Percentiles rank a stretch among this genome's conserved stretches.
Evolutionary conservation across 75 land plant species (phyloP).

Genomic region (Azolla pinnata): DNA sequence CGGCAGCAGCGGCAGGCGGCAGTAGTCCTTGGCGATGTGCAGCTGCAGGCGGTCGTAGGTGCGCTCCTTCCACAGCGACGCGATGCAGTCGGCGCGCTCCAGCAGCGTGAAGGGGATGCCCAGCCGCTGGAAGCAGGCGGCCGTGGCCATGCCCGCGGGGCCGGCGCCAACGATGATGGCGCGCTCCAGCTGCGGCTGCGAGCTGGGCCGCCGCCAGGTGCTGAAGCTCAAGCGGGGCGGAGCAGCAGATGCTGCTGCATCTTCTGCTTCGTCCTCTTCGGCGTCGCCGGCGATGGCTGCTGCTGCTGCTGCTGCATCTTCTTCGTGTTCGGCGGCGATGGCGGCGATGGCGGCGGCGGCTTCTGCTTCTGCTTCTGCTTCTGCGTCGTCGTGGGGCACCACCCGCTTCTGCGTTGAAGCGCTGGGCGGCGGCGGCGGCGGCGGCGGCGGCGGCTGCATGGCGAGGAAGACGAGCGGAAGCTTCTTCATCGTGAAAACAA

Average conservation of each 20-base stretch:
- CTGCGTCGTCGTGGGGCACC: too few species aligned
- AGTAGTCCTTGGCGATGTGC: slow-evolving; percentile 52
- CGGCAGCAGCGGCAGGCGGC: slow-evolving; percentile 35
- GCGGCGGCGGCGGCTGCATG: too few species aligned
- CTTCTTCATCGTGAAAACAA: too few species aligned
- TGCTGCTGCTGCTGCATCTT: too few species aligned
- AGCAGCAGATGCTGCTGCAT: neutral
- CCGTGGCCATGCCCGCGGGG: slow-evolving; percentile 48
- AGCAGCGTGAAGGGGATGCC: slow-evolving; percentile 39
- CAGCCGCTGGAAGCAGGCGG: slow-evolving; percentile 30
- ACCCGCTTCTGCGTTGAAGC: too few species aligned
- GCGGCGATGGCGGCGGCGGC: too few species aligned
- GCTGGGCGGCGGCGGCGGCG: too few species aligned
- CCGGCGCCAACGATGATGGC: slow-evolving; percentile 66
- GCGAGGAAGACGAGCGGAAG: too few species aligned
- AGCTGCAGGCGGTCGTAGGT: slow-evolving; percentile 55
- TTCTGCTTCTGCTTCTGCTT: too few species aligned
- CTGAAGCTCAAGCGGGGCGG: neutral
- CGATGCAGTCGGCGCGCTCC: slow-evolving; percentile 44
- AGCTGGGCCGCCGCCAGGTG: neutral
- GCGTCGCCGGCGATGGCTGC: too few species aligned
- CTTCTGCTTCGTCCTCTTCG: too few species aligned
- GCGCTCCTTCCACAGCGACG: slow-evolving; percentile 46
- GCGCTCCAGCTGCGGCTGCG: slow-evolving; percentile 27
- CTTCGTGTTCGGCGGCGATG: too few species aligned